Base-by-base conservation (phyloP, 345 rosid genomes). In the Dovyalis caffra region DNA sequence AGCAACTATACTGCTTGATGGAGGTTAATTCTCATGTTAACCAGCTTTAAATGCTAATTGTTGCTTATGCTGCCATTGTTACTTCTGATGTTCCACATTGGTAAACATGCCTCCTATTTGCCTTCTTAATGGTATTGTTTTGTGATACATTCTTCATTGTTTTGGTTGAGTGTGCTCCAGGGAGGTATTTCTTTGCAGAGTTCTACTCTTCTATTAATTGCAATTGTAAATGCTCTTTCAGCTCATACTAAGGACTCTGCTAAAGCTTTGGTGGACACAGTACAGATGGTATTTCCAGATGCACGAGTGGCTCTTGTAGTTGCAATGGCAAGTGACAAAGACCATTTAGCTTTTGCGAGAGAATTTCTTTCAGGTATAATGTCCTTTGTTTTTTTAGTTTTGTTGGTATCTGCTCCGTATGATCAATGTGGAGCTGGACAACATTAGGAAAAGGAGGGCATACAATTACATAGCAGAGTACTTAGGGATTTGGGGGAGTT, bases 201-300 rank as follows among this genome's bases (percentile, higher is more conserved):
- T 35, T 10, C 1, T 57, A 43, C 34, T 57, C 14, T 20, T 64
- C 6, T 34, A 37, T 64, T 62, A 61, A 47, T 35, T 14, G 49
- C 64, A 21, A 16, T 12, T 63, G 49, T 23, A 32, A 16, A 38
- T 56, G 8, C 29, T 31, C 68, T 77, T 69, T 75, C 91, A 95
- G 98, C 99, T 4, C 98, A 92, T 74, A 95, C 97, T 12, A 92
- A 87, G 76, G 99, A 95, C 66, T 92, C 99, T n/a, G 97, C 96
- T 20, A 84, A 82, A 80, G 94, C 96, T 49, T 70, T 95, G 83
- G 75, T 86, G 72, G 87, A 90, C 28, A 87, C 88, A 38, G 83
- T 90, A 77, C 77, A 70, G 58, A 86, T 84, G 81, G 77, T 81
- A 10, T 89, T 88, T 84, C 90, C 94, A 25, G 82, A 77, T 45